These are phyloP conservation scores for Dispira parvispora DNA, from an alignment of 192 early-diverging fungal genomes.

Conservation along the genomic window DNA sequence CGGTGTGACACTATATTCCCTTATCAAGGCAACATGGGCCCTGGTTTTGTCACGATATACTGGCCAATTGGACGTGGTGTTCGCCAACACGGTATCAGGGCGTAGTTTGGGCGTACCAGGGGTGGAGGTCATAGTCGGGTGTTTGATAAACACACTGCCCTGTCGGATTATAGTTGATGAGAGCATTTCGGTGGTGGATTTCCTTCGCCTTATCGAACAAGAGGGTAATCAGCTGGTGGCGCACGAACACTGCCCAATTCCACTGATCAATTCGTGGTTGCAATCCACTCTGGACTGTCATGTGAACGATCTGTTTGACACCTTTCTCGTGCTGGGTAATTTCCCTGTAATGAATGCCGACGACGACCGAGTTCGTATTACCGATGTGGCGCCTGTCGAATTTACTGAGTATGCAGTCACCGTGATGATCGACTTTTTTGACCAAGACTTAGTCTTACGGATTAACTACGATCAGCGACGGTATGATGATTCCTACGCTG, in stretches of 20 bases:
- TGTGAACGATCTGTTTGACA: no score
- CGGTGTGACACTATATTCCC: background rate
- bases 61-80: background rate
- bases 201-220: background rate
- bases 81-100: conserved; percentile 1
- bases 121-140: background rate
- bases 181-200: background rate
- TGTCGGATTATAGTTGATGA: background rate
- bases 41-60: background rate
- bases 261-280: background rate
- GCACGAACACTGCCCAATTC: background rate
- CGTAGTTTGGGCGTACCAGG: background rate
- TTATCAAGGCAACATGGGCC: conserved; percentile 1
- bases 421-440: no score
- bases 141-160: background rate
- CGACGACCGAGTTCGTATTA: background rate
- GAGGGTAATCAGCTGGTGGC: background rate
- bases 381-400: background rate
- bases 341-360: background rate
- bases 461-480: no score
- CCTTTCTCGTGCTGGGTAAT: conserved; percentile 2
- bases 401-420: no score
- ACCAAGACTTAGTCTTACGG: no score
- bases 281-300: no score
- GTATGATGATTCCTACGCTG: no score